Evolutionary conservation across 345 rosid species (phyloP), one percentile per base, ranked within the genome.

Genomic region (Noccaea caerulescens): DNA sequence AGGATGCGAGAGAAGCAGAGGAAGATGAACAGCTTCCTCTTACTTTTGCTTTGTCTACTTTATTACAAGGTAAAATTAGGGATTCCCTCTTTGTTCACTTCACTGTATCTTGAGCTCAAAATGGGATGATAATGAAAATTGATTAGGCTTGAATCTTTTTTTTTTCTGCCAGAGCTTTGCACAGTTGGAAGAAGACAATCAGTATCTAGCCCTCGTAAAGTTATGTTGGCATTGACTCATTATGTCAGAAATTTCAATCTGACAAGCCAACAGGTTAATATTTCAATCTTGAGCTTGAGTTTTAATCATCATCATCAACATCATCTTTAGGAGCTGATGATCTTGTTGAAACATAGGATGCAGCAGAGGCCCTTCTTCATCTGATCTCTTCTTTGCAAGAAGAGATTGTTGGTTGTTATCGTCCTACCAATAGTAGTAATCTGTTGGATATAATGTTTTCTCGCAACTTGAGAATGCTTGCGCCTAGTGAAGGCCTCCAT

Each of bases 321-420:
- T 50, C 2, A 13, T 38, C 9, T 23, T 2, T 41, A 27, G 30
- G 32, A 69, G 79, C 59, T 63, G 23, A 64, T 63, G 47, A 45
- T 51, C 46, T 53, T 63, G 36, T 72, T 76, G 51, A 9, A 63
- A 47, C 36, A 41, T 76, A 93, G 98, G 97, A 93, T 82, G 96
- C 97, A 46, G 89, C 83, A 20, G 97, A 93, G 86, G 98, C 97
- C 16, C 80, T 93, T 75, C 91, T 87, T 83, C 94, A 85, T 81
- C 81, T 93, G 10, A 75, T 87, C 30, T 85, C 88, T 41, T 88
- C 94, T 63, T 69, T 93, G 77, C 86, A 92, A 80, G 83, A 86
- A 72, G 94, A 93, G 82, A 78, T 83, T 72, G 79, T 82, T 1
- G 82, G 80, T 69, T 80, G 73, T 68, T 91, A 87, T 54, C 78